Conservation (phyloP, 2,329 filamentous ascomycete species). For the Xylariales sp. region DNA sequence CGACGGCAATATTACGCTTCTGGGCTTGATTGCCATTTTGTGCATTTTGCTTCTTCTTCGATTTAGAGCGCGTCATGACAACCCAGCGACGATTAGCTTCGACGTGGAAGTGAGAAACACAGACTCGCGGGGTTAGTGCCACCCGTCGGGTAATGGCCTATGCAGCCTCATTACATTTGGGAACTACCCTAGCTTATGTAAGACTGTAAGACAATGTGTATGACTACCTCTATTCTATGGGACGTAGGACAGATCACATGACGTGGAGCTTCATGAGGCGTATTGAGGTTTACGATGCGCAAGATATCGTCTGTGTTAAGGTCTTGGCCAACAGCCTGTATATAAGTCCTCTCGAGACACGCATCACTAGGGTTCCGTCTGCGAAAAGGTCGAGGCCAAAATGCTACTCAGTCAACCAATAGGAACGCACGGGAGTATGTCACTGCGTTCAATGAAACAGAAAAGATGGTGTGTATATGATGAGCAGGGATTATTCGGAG, state of each 20-base stretch:
- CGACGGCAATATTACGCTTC: conserved; percentile 12
- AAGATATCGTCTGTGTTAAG: no score
- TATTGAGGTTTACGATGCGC: neutral
- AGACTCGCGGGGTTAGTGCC: conserved; percentile 16
- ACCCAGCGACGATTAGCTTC: neutral
- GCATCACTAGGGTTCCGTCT: neutral
- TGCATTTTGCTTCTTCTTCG: neutral
- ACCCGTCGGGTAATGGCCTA: neutral
- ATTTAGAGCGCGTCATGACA: neutral
- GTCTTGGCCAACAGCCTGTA: no score
- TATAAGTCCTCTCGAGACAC: neutral
- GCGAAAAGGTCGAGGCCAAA: neutral
- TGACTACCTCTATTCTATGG: neutral
- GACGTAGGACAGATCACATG: conserved; percentile 24
- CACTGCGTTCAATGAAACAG: neutral
- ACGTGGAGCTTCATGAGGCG: neutral
- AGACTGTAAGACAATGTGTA: neutral
- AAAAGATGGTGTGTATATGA: neutral
- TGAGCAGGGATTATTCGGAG: neutral
- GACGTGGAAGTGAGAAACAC: neutral
- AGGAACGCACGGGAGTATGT: neutral
- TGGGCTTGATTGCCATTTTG: conserved; percentile 14
- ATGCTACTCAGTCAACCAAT: neutral
- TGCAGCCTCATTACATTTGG: conserved; percentile 12
- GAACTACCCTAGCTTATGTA: conserved; percentile 1